Base-by-base conservation (phyloP, 257 asterid species). In the Ligustrum vulgare region DNA sequence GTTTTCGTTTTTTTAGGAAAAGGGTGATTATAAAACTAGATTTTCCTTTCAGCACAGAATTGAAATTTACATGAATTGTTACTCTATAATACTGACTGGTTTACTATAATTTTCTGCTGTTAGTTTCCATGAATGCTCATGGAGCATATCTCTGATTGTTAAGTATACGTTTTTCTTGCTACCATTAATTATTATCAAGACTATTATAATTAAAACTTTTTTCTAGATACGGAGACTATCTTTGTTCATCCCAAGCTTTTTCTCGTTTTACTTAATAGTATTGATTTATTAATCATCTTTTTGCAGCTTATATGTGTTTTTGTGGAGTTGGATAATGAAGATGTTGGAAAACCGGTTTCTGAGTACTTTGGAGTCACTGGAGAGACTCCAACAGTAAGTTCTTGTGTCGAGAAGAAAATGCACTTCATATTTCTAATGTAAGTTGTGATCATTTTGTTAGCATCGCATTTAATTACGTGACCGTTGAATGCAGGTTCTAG, bases 301-400 rank as follows among this genome's bases (percentile, higher is more conserved):
- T 28, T 81, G 86, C 86, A 93, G 97, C 94, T 93, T 75, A 0
- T 94, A 68, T 89, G 85, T 69, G 90, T 92, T 63, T 89, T 84
- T 71, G 97, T 94, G 32, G 91, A 89, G 23, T 72, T 86, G 83
- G 98, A 94, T 82, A 85, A 91, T 36, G 91, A 91, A 83, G 98
- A 94, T 78, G 91, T 89, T 71, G 98, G 98, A 45, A 82, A 89
- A 81, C 89, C 82, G 71, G 93, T 92, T 75, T 85, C 98, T 5
- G 96, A 89, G 18, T 89, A 89, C 87, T 94, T 91, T 77, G 98
- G 98, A 74, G 92, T 88, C 64, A 79, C 78, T 28, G 92, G 84
- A 77, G 93, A 82, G 72, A 84, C 86, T 72, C 81, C 96, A 74
- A 84, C 72, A 65, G 98, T 93, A 87, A 81, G 88, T 71, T 67